Evolutionary conservation across 2,329 filamentous ascomycete species (phyloP), one percentile per base, ranked within the genome.

Genomic region (Aspergillus pseudoglaucus): DNA sequence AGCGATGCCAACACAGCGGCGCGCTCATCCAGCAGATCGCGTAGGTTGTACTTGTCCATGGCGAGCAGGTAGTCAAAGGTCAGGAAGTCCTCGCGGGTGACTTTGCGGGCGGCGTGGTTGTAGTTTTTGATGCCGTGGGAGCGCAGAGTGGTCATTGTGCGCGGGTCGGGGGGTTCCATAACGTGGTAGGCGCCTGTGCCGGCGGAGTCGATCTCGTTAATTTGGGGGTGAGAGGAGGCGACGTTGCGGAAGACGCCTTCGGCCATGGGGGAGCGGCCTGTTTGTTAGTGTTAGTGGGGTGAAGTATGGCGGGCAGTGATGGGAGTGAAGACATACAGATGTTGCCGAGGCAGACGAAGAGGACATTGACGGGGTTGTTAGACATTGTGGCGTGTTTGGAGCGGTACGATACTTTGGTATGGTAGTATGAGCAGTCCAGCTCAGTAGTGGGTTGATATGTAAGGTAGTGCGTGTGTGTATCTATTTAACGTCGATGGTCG

Each of bases 291-390:
- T 47, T 42, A 52, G 45, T 33, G 40, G 23, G 27, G 43, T 25
- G 38, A 50, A 15, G 25, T 25, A 44, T 27, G 32, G 42, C 45
- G 38, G 44, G 23, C n/a, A 15, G 18, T 39, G 45, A 12, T 39
- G 40, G 45, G 47, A 15, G 47, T 45, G 49, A 42, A 15, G 15
- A 51, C 67, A 45, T 62, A 80, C 90, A 98, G 63, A 97, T 97
- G 70, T 98, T 98, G 67, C 93, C 93, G 30, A 97, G 79, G 71
- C 93, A 98, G 59, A 97, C 91, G 65, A 97, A 97, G 45, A 97
- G 81, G 33, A 97, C 86, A 2, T 85, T 90, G 47, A 88, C 63
- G 32, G 62, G 60, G 40, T 44, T 47, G 20, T 55, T 45, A 3
- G 61, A 43, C 62, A 66, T 64, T 38, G 18, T 54, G 39, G 23